phyloP scores from a whole-genome alignment of 768 basidiomycete genomes.

The Trametes cubensis region DNA sequence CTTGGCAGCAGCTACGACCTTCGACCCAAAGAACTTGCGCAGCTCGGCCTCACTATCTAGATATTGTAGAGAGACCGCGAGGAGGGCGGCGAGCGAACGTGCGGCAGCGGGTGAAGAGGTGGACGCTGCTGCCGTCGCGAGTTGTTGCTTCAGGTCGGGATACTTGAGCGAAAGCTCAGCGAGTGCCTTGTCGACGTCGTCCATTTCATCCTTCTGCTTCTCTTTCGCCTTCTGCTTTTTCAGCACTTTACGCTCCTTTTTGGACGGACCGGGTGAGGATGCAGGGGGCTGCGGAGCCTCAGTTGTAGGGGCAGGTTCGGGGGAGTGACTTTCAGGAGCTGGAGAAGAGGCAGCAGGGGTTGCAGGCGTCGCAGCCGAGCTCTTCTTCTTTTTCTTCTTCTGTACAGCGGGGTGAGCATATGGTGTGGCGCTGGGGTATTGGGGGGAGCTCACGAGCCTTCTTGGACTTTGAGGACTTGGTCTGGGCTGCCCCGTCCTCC shows the following conservation, averaged over 20 bases:
- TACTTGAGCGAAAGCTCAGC: slow-evolving; percentile 84
- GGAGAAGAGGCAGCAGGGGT: slow-evolving; percentile 5
- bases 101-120: slow-evolving; percentile 32
- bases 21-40: slow-evolving; percentile 91
- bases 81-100: slow-evolving; percentile 49
- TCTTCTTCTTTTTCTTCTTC: slow-evolving; percentile 36
- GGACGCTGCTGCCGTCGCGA: slow-evolving; percentile 28
- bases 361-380: slow-evolving; percentile 17
- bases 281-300: not conserved
- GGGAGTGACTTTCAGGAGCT: slow-evolving; percentile 3
- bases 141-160: slow-evolving; percentile 51
- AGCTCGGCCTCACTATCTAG: slow-evolving; percentile 91
- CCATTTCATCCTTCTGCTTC: slow-evolving; percentile 54
- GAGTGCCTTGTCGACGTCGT: slow-evolving; percentile 84
- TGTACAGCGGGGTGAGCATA: slow-evolving; percentile 17
- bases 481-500: slow-evolving; percentile 20
- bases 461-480: slow-evolving; percentile 30
- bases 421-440: not conserved
- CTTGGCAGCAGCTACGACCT: slow-evolving; percentile 74
- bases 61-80: slow-evolving; percentile 78
- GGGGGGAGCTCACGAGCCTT: slow-evolving; percentile 32
- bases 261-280: slow-evolving; percentile 26
- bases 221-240: slow-evolving; percentile 70
- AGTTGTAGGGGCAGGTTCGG: not conserved
- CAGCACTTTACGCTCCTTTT: slow-evolving; percentile 54